These are phyloP conservation scores for Talaromyces sp. DNA, from an alignment of 2,329 filamentous ascomycete genomes.

Conservation along the genomic window DNA sequence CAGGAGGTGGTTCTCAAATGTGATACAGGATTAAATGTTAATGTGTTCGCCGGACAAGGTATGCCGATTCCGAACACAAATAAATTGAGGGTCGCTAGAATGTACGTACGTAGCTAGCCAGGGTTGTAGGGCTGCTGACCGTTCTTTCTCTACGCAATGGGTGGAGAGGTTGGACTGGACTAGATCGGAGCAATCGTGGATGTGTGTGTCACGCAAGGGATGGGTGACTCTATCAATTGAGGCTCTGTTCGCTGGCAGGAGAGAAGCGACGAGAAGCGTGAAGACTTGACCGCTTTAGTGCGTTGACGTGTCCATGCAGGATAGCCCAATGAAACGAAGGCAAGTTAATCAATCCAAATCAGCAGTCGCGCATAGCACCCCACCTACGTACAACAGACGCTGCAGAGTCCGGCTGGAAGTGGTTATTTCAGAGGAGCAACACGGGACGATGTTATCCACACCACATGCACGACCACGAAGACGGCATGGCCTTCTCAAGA, in stretches of 20 bases:
- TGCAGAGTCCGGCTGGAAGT: neutral
- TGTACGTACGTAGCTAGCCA: neutral
- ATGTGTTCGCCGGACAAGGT: neutral
- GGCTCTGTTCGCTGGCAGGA: conserved; percentile 15
- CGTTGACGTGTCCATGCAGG: conserved; percentile 32
- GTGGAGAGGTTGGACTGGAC: neutral
- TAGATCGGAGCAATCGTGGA: neutral
- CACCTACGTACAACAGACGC: neutral
- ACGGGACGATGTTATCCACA: conserved; percentile 4
- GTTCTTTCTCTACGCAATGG: neutral
- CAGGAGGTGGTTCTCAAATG: neutral
- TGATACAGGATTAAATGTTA: neutral
- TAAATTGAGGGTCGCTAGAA: neutral
- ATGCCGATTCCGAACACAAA: conserved; percentile 3
- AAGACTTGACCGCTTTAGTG: conserved; percentile 20
- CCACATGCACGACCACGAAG: conserved; percentile 6
- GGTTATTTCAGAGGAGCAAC: neutral
- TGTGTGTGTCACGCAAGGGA: conserved; percentile 10
- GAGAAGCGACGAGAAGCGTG: conserved; percentile 2
- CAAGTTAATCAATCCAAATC: conserved; percentile 5
- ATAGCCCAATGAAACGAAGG: conserved; percentile 24
- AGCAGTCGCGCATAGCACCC: neutral
- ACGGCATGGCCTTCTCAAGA: neutral
- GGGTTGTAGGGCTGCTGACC: conserved; percentile 12
- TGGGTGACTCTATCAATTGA: conserved; percentile 10